Conservation (phyloP, 805 yeast species). For the Kluyveromyces dobzhanskii region DNA sequence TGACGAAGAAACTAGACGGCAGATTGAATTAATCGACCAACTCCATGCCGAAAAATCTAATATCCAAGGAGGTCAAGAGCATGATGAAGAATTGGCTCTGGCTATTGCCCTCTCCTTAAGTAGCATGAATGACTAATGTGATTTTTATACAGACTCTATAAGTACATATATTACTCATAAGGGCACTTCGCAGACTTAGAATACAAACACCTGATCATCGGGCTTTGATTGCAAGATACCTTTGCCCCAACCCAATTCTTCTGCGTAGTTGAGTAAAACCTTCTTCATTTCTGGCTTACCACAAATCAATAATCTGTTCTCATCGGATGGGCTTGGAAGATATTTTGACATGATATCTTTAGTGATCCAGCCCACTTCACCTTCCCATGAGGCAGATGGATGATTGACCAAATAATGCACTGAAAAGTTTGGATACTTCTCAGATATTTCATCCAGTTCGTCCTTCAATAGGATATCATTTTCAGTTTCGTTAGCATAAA, state of each 20-base stretch:
- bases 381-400: constrained; percentile 46
- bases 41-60: no score
- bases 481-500: constrained; percentile 68
- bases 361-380: constrained; percentile 51
- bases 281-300: constrained; percentile 70
- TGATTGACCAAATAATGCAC: constrained; percentile 50
- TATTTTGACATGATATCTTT: constrained; percentile 46
- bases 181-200: constrained; percentile 24
- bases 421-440: constrained; percentile 51
- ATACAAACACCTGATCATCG: constrained; percentile 52
- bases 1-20: constrained; percentile 4
- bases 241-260: constrained; percentile 51
- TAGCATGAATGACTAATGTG: constrained; percentile 12
- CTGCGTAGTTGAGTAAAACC: constrained; percentile 39
- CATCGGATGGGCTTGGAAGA: constrained; percentile 41
- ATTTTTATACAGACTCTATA: neutral
- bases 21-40: constrained; percentile 1
- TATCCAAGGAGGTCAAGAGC: constrained; percentile 1
- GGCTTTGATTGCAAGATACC: constrained; percentile 39
- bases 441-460: constrained; percentile 64
- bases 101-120: constrained; percentile 29
- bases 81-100: constrained; percentile 25
- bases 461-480: constrained; percentile 66
- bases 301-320: constrained; percentile 58
- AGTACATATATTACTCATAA: neutral